Percentiles rank a stretch among this genome's conserved stretches.
Conservation (phyloP, 768 basidiomycete species). For the Pisolithus orientalis region DNA sequence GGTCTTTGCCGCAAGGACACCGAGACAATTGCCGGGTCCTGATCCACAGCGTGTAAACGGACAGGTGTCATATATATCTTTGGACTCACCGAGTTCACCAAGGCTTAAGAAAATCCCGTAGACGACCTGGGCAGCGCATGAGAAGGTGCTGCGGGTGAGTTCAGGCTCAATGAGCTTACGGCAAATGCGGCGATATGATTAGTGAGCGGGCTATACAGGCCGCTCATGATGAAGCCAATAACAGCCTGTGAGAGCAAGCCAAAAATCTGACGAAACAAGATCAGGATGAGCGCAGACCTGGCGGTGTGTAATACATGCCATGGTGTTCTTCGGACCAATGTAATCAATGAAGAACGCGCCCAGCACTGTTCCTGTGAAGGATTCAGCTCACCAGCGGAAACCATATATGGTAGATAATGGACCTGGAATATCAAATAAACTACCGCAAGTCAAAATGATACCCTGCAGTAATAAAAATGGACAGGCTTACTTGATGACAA, state of each 20-base stretch:
- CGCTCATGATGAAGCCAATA: conserved; percentile 88
- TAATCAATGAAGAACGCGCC: conserved; percentile 75
- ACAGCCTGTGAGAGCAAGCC: conserved; percentile 65
- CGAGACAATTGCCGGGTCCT: conserved; percentile 83
- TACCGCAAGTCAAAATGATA: conserved; percentile 26
- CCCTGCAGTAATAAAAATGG: conserved; percentile 24
- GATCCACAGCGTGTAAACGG: conserved; percentile 1
- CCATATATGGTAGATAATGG: not conserved
- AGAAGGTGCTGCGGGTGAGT: not conserved
- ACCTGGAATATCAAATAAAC: conserved; percentile 65
- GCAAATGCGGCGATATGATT: conserved; percentile 70
- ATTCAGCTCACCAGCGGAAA: conserved; percentile 4
- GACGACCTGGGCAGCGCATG: conserved; percentile 44
- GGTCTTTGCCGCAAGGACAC: conserved; percentile 78
- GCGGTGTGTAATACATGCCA: conserved; percentile 37
- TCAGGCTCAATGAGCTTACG: conserved; percentile 29
- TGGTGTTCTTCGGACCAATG: conserved; percentile 68
- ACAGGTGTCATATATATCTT: not conserved
- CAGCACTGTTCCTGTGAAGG: conserved; percentile 44
- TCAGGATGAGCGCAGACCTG: not conserved
- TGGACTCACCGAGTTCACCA: conserved; percentile 66
- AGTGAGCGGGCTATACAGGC: conserved; percentile 59
- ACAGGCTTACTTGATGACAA: conserved; percentile 66
- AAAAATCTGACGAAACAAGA: conserved; percentile 39
- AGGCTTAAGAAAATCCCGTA: conserved; percentile 90